phyloP scores from a whole-genome alignment of 176 grass and related monocot genomes.

The Pharus latifolius region DNA sequence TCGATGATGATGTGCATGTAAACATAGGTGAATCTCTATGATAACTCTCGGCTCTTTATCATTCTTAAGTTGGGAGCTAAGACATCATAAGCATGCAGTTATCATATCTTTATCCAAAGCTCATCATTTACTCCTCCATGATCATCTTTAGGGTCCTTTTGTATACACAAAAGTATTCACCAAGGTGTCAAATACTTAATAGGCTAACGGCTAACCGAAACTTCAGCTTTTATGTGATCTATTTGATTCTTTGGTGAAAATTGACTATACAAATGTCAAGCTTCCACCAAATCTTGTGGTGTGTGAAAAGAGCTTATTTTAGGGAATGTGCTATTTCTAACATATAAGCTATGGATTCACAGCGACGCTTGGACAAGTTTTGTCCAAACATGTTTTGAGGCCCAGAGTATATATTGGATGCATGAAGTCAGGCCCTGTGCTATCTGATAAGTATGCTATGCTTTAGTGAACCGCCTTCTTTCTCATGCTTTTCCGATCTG shows the following conservation, averaged over 20 bases:
- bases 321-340: not conserved
- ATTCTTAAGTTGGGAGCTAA: conserved; percentile 3
- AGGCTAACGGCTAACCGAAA: too few species aligned
- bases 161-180: not conserved
- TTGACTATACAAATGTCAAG: not conserved
- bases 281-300: not conserved
- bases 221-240: too few species aligned
- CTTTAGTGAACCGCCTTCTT: not conserved
- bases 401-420: conserved; percentile 91
- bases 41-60: not conserved
- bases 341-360: not conserved
- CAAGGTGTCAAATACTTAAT: not conserved
- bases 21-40: conserved; percentile 48
- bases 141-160: conserved; percentile 2
- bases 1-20: conserved; percentile 73
- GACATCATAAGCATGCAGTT: not conserved
- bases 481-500: not conserved
- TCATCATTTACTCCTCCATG: not conserved
- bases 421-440: conserved; percentile 94
- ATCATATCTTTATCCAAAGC: not conserved
- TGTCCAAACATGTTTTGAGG: conserved; percentile 54
- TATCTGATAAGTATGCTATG: conserved; percentile 69
- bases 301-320: not conserved
- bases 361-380: conserved; percentile 52
- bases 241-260: too few species aligned